Conservation (phyloP, 2,329 filamentous ascomycete species). For the Pseudophaeomoniella oleicola region DNA sequence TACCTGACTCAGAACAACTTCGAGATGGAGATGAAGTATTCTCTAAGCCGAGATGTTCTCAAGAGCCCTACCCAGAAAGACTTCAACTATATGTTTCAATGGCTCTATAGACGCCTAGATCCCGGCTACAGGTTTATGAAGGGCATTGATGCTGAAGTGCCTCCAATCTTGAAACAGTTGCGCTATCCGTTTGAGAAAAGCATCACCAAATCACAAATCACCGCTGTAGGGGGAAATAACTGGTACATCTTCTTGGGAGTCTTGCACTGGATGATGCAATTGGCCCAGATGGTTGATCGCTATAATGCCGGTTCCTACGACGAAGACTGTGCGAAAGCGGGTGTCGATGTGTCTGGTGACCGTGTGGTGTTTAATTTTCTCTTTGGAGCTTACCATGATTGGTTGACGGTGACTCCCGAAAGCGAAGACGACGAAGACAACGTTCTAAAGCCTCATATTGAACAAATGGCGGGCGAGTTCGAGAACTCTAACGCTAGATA, state of each 20-base stretch:
- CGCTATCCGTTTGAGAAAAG: slow-evolving; percentile 90
- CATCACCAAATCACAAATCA: slow-evolving; percentile 91
- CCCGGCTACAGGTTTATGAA: slow-evolving; percentile 88
- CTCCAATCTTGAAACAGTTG: slow-evolving; percentile 79
- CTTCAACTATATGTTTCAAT: slow-evolving; percentile 96
- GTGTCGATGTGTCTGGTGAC: slow-evolving; percentile 76
- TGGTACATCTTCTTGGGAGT: slow-evolving; percentile 91
- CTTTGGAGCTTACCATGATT: slow-evolving; percentile 79
- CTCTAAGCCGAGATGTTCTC: slow-evolving; percentile 76
- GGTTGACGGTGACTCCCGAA: slow-evolving; percentile 84
- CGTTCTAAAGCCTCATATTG: slow-evolving; percentile 67
- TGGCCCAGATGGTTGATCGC: slow-evolving; percentile 83
- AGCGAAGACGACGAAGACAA: slow-evolving; percentile 70
- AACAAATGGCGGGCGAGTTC: slow-evolving; percentile 78
- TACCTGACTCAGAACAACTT: slow-evolving; percentile 91
- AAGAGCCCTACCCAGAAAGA: slow-evolving; percentile 96
- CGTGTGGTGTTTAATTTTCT: slow-evolving; percentile 91
- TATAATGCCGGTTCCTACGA: slow-evolving; percentile 70
- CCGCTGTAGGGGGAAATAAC: slow-evolving; percentile 89
- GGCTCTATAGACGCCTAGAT: slow-evolving; percentile 92
- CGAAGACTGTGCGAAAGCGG: slow-evolving; percentile 74
- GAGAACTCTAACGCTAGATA: slow-evolving; percentile 75
- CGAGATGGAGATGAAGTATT: slow-evolving; percentile 94
- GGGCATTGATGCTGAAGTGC: slow-evolving; percentile 88
- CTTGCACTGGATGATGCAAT: slow-evolving; percentile 98